Base-by-base conservation (phyloP, 2,329 filamentous ascomycete species). In the Fusarium mexicanum region DNA sequence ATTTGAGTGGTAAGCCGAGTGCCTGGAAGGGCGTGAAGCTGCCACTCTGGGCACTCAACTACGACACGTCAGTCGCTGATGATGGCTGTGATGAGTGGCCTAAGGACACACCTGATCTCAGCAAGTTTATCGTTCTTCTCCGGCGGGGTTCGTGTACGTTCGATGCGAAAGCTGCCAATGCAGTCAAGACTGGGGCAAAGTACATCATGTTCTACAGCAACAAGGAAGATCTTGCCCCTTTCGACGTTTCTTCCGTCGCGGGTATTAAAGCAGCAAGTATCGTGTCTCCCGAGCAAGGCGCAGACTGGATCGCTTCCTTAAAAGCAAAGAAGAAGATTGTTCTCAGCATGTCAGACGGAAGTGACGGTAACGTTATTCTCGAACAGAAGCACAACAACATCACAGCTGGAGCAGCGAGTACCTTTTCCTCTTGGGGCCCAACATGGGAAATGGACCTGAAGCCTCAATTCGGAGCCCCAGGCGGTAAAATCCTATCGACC, bases 141-240 rank as follows among this genome's bases (percentile, higher is more conserved):
- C 88, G 88, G 53, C 86, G 89, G 31, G 90, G 90, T 55, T 86
- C 81, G 14, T 92, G 90, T 79, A 84, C 84, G 0, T 91, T 91
- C 67, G 82, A 83, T 5, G 75, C 84, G 18, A 91, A 92, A 82
- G 86, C 85, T 5, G 77, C 82, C 46, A 88, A 90, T 66, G 87
- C 87, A 9, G 86, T 83, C 5, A 85, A 83, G 12, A 84, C 85
- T 55, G 91, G 91, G 17, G 91, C 89, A 57, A 86, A 87, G 77
- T 91, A 91, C 72, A 80, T 92, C 61, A 80, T 92, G 72, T 83
- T 91, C 75, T 92, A 91, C 81, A 91, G 91, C 84, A 89, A 88
- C 71, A 70, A 59, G 24, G 71, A 74, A 12, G 83, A 81, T 20
- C 81, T 84, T 6, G 71, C 77, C 9, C 69, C 76, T 13, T 82